These are phyloP conservation scores for Colletotrichum sp. DNA, from an alignment of 2,329 filamentous ascomycete genomes.

Conservation along the genomic window DNA sequence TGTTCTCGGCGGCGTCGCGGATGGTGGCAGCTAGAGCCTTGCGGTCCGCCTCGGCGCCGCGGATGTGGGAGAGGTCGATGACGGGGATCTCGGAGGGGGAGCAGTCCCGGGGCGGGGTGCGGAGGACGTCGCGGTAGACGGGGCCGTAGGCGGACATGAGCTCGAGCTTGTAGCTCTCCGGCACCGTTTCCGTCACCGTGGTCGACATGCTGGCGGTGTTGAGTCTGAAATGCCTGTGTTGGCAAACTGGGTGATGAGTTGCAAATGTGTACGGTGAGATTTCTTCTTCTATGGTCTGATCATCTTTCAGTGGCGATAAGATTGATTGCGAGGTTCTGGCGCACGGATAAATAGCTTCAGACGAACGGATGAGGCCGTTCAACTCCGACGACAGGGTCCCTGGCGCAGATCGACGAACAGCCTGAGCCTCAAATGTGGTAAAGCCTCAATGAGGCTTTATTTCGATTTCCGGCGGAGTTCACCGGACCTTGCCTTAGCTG, in stretches of 20 bases:
- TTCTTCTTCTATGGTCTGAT: neutral
- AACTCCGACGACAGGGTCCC: neutral
- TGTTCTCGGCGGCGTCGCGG: constrained; percentile 43
- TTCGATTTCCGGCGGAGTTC: neutral
- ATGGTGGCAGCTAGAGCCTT: constrained; percentile 41
- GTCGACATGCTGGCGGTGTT: constrained; percentile 7
- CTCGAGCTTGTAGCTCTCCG: constrained; percentile 42
- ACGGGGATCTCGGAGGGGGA: constrained; percentile 48
- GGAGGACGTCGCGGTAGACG: constrained; percentile 47
- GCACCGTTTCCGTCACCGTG: neutral
- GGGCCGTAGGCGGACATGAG: constrained; percentile 48
- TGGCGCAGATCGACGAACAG: neutral
- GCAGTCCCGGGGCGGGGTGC: constrained; percentile 41
- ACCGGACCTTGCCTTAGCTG: neutral
- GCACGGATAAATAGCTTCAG: neutral
- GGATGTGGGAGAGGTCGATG: constrained; percentile 44
- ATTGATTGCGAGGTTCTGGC: neutral
- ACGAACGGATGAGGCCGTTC: neutral
- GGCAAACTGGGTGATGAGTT: neutral
- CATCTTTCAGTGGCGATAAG: neutral
- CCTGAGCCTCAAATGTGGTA: neutral
- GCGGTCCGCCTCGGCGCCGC: constrained; percentile 37
- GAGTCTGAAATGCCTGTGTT: neutral
- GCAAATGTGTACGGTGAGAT: neutral
- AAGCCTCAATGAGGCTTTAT: neutral